Conservation (phyloP, 202 grass and related monocot genomes). For the Carex arenaria region DNA sequence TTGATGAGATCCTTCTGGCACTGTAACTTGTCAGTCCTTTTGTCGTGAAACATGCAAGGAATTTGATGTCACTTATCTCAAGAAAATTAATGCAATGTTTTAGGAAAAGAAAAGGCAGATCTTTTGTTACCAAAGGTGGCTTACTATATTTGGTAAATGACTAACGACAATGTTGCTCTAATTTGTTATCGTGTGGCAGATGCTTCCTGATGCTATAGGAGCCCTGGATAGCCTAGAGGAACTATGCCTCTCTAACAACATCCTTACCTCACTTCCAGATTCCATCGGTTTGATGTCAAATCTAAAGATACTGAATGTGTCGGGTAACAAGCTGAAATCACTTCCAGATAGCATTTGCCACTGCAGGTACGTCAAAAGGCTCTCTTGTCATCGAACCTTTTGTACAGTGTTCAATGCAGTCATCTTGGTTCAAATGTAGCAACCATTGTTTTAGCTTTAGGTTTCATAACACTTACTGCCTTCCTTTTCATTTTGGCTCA, state of each 20-base stretch:
- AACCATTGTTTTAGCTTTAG: neutral
- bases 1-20: neutral
- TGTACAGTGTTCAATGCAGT: neutral
- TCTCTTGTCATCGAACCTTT: neutral
- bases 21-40: neutral
- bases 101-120: neutral
- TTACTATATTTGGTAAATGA: neutral
- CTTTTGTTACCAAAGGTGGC: neutral
- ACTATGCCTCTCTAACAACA: constrained; percentile 54
- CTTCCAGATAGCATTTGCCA: constrained; percentile 93
- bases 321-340: constrained; percentile 71
- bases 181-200: constrained; percentile 31
- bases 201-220: constrained; percentile 83
- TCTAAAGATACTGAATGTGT: constrained; percentile 76
- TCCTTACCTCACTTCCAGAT: constrained; percentile 66
- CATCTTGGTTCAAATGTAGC: neutral
- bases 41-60: neutral
- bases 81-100: neutral
- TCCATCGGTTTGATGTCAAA: constrained; percentile 70
- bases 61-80: neutral
- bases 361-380: constrained; percentile 52
- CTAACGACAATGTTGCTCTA: neutral
- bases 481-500: neutral
- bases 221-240: constrained; percentile 70
- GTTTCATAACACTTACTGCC: neutral